Percentiles rank a stretch among this genome's conserved stretches.
Conservation (phyloP, 257 asterid genomes). For the Datura wrightii region DNA sequence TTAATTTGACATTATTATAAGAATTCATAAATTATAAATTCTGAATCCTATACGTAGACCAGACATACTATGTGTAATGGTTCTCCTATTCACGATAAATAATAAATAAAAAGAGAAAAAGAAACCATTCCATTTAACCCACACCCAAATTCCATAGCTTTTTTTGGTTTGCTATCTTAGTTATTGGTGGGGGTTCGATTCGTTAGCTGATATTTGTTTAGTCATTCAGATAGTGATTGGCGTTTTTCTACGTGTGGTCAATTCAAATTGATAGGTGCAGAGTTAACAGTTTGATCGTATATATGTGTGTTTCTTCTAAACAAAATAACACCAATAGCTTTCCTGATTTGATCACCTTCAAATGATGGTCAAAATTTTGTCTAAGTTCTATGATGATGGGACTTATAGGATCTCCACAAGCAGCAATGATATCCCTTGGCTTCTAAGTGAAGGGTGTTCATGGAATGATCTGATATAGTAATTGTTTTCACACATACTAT, state of each 20-base stretch:
- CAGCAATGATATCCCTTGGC: slow-evolving; percentile 40
- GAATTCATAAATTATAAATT: too few species aligned
- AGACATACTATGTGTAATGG: too few species aligned
- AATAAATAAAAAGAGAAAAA: too few species aligned
- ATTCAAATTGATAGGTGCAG: not conserved
- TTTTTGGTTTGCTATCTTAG: too few species aligned
- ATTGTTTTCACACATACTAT: slow-evolving; percentile 25
- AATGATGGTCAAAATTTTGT: not conserved
- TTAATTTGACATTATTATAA: too few species aligned
- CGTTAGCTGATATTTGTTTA: too few species aligned
- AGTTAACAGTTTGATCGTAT: not conserved
- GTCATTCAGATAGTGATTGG: too few species aligned
- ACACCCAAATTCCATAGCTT: too few species aligned
- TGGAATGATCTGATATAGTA: slow-evolving; percentile 39
- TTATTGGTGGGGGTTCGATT: too few species aligned
- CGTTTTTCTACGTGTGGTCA: not conserved
- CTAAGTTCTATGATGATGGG: slow-evolving; percentile 23
- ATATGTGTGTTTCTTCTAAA: not conserved
- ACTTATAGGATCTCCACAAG: slow-evolving; percentile 18
- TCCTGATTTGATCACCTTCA: not conserved
- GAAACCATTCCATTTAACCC: too few species aligned
- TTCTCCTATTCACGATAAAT: too few species aligned
- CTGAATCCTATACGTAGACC: too few species aligned
- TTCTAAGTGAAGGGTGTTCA: slow-evolving; percentile 45
- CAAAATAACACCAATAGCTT: not conserved